Base-by-base conservation (phyloP, 768 basidiomycete genomes). In the Calocera cornea region DNA sequence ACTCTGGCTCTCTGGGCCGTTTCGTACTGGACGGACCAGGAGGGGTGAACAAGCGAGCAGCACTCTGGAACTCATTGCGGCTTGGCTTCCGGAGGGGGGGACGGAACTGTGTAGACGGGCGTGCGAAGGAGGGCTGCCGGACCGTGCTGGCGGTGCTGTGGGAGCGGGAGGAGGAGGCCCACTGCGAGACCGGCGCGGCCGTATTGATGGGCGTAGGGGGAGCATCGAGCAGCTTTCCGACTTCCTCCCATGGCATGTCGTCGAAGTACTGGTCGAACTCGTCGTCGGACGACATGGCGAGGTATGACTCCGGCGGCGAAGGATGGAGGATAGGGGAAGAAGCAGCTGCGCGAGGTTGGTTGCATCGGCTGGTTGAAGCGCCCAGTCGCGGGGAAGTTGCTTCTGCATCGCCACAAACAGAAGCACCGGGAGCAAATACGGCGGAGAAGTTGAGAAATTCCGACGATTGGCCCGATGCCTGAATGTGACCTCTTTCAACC, bases 381-480 rank as follows among this genome's bases (percentile, higher is more conserved):
- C 44, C 44, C 44, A 38, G 5, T 38, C 19, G 8, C 24, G 44
- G 44, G 8, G 2, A 33, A 5, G 31, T 29, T 60, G 54, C 54
- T 60, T 60, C 54, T 60, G 54, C 54, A 60, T 60, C 54, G 31
- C 54, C 54, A 60, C 54, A 27, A 60, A 33, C 54, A 60, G 7
- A 16, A n/a, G n/a, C 24, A 27, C 14, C 54, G 54, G 54, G 31
- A 33, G 44, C 44, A 60, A 27, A 60, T 19, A 7, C 19, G 44
- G 8, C 14, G 5, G 7, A 38, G 7, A 38, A 14, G 14, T 5
- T 38, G 36, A 38, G 36, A 14, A 5, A 38, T n/a, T n/a, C n/a
- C n/a, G n/a, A n/a, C n/a, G n/a, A n/a, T n/a, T n/a, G n/a, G n/a
- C n/a, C n/a, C n/a, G n/a, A n/a, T n/a, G n/a, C n/a, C n/a, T n/a